phyloP scores from a whole-genome alignment of 2,329 filamentous ascomycete species.

The Clarireedia hainanense region DNA sequence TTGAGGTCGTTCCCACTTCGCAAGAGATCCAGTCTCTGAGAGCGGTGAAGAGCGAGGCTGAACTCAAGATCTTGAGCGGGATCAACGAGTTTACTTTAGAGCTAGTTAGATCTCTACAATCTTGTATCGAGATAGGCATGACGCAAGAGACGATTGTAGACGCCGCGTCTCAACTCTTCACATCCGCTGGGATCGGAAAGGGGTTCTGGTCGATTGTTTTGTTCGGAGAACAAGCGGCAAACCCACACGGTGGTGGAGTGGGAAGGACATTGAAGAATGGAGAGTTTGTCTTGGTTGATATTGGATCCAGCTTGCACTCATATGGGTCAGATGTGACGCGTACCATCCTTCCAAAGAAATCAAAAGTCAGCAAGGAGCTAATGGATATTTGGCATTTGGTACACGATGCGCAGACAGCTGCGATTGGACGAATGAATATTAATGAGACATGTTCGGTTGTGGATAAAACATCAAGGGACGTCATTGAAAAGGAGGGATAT shows the following conservation, averaged over 20 bases:
- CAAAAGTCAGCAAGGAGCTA: slow-evolving; percentile 17
- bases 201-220: slow-evolving; percentile 57
- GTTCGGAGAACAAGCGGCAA: slow-evolving; percentile 40
- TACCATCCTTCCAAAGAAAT: slow-evolving; percentile 37
- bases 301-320: slow-evolving; percentile 47
- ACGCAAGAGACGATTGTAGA: slow-evolving; percentile 47
- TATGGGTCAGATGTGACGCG: slow-evolving; percentile 57
- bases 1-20: slow-evolving; percentile 44
- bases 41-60: slow-evolving; percentile 48
- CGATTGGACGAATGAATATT: slow-evolving; percentile 41
- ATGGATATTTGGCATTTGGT: slow-evolving; percentile 53
- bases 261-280: slow-evolving; percentile 42
- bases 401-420: slow-evolving; percentile 48
- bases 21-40: slow-evolving; percentile 47
- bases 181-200: slow-evolving; percentile 40
- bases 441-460: slow-evolving; percentile 49
- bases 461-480: slow-evolving; percentile 47
- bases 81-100: slow-evolving; percentile 56
- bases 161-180: slow-evolving; percentile 46
- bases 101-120: slow-evolving; percentile 47
- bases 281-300: slow-evolving; percentile 54
- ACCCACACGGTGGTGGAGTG: slow-evolving; percentile 32
- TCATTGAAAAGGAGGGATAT: slow-evolving; percentile 42
- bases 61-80: slow-evolving; percentile 47
- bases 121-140: slow-evolving; percentile 44